Conservation (phyloP, 2,329 filamentous ascomycete species). For the Orbilia javanica region DNA sequence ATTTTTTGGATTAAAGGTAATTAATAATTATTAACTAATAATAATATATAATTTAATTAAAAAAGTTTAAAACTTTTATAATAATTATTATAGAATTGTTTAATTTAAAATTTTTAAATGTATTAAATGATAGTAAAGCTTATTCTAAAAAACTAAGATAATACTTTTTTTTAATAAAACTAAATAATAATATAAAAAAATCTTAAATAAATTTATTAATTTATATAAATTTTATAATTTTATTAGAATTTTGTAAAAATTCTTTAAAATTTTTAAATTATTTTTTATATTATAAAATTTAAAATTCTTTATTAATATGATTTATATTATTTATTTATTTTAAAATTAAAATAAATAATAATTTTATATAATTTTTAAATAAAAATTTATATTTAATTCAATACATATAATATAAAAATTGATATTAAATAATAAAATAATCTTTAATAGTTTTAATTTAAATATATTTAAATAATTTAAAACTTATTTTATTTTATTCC, state of each 20-base stretch:
- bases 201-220: not conserved
- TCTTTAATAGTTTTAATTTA: conserved; percentile 7
- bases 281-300: not conserved
- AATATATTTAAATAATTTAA: conserved; percentile 2
- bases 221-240: not conserved
- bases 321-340: not conserved
- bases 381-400: conserved; percentile 1
- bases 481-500: conserved; percentile 1
- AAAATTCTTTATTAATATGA: not conserved
- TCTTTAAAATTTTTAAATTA: not conserved
- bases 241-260: not conserved
- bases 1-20: not conserved
- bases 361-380: conserved; percentile 4
- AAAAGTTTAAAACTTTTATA: not conserved
- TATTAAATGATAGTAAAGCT: not conserved
- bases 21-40: conserved; percentile 3
- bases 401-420: conserved; percentile 28
- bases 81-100: not conserved
- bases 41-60: conserved; percentile 17
- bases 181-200: not conserved
- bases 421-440: conserved; percentile 8
- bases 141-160: not conserved
- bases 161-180: not conserved
- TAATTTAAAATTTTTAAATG: not conserved
- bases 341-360: conserved; percentile 10